Evolutionary conservation across 805 yeast species (phyloP), one percentile per base, ranked within the genome.

Genomic region (Metschnikowia cubensis): DNA sequence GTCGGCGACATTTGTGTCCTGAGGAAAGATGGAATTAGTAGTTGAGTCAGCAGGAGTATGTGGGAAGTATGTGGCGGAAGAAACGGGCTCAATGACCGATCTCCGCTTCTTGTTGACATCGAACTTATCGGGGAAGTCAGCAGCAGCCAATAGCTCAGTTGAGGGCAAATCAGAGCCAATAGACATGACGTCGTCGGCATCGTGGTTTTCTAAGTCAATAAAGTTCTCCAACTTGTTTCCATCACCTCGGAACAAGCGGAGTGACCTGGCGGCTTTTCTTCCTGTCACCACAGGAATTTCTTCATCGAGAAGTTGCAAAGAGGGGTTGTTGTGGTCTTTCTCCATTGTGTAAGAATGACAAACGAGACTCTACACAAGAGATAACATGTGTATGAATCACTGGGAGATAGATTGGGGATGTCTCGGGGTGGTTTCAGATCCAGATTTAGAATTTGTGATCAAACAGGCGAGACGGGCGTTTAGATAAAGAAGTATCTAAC

Each of bases 41-140:
- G 13, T 33, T 18, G 47, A 32, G 11, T 47, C 51, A 10, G 45
- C 34, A 15, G 83, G 79, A 3, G 80, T 77, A 61, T 84, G 88
- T 2, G 90, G 90, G 50, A 82, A 76, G 60, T 84, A 85, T 0
- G 88, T 83, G 0, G 89, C 89, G 1, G 86, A 81, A 0, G 87
- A 81, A 0, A 83, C 79, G 0, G 88, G 87, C 51, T 84, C 85
- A 41, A 81, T 57, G 29, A 51, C 36, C 11, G 55, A 53, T 10
- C 47, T 44, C 15, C 41, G 47, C 29, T 44, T 36, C 31, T 40
- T 42, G 33, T 20, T 31, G 13, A 34, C 45, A 22, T 39, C 42
- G 31, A 39, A 18, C n/a, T 17, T 36, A 17, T 37, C 25, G n/a
- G 48, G 48, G 15, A 20, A 21, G 21, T 45, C 48, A 11, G 55